Evolutionary conservation across 129 eudicot species (phyloP), one percentile per base, ranked within the genome.

Genomic region (carrot (Daucus carota)): DNA sequence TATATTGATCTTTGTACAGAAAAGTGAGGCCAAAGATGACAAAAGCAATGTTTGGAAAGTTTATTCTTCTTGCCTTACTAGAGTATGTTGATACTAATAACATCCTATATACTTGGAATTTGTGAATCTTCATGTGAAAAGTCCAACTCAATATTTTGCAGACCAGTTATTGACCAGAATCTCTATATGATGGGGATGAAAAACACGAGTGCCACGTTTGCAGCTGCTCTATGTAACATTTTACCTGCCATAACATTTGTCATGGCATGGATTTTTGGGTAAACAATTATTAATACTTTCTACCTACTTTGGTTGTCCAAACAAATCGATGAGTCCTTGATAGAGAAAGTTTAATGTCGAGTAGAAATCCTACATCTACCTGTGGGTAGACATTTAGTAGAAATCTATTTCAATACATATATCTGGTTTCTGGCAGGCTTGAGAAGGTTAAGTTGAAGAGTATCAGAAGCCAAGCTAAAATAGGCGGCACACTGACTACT

Each of bases 81-180:
- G 96, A 90, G 98, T 90, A 82, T 82, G 92, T 84, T 79, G 26
- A 68, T 29, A 45, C 54, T 31, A 16, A 67, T 38, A 31, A 8
- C 24, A 34, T 74, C 47, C 5, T 31, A 29, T 14, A 65, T 44
- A 47, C 62, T 80, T 8, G 45, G 54, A 69, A 34, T 40, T 3
- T 40, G 6, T 40, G 8, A 72, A 34, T 48, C 5, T 54, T 70
- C 66, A 75, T 36, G 76, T 80, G 70, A 73, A 33, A 63, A 28
- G 7, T 40, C 43, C 5, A 2, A 28, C 13, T 48, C 3, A 48
- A 13, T 36, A n/a, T 22, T 24, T 70, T 68, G 79, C 87, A 90
- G 98, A 88, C 98, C 98, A 45, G 98, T 93, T 69, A 90, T 93
- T 24, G 98, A 93, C 78, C 98, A 93, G 77, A 93, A 93, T 84